phyloP scores from a whole-genome alignment of 2,329 filamentous ascomycete species.

The Cytospora chrysosperma region DNA sequence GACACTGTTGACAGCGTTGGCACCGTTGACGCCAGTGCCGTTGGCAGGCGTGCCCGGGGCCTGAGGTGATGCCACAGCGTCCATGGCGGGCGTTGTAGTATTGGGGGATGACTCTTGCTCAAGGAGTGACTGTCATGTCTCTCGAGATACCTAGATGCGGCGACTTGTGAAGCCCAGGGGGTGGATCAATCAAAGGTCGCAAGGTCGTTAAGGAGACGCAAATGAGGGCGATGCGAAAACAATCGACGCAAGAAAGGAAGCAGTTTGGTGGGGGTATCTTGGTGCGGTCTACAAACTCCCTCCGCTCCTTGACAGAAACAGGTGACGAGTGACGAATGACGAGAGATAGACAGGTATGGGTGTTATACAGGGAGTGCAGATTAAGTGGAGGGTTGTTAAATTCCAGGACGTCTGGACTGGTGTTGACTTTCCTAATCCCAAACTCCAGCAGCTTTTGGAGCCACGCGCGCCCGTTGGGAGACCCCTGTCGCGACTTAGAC shows the following conservation, averaged over 20 bases:
- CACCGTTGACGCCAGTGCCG: slow-evolving; percentile 42
- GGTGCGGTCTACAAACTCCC: slow-evolving; percentile 16
- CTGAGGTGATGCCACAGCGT: slow-evolving; percentile 48
- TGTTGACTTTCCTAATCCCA: slow-evolving; percentile 19
- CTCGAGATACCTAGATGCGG: slow-evolving; percentile 1
- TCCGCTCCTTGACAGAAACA: slow-evolving; percentile 7
- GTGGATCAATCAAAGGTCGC: slow-evolving; percentile 19
- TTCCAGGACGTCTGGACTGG: slow-evolving; percentile 15
- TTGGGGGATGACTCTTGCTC: slow-evolving; percentile 1
- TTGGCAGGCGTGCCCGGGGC: slow-evolving; percentile 45
- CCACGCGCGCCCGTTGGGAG: slow-evolving; percentile 22
- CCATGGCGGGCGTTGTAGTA: slow-evolving; percentile 43
- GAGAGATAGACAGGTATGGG: slow-evolving; percentile 1
- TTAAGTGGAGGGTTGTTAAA: slow-evolving; percentile 3
- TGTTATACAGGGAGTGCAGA: slow-evolving; percentile 6
- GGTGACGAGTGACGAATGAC: slow-evolving; percentile 2
- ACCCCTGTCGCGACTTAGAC: slow-evolving; percentile 23
- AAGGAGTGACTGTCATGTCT: slow-evolving; percentile 23
- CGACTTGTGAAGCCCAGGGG: slow-evolving; percentile 2
- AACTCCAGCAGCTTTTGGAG: slow-evolving; percentile 17
- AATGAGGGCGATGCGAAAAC: slow-evolving; percentile 3
- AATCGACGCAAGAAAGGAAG: slow-evolving; percentile 22
- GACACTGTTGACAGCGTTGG: slow-evolving; percentile 45
- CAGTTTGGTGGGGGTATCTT: slow-evolving; percentile 17
- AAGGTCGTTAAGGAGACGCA: slow-evolving; percentile 2